phyloP scores from a whole-genome alignment of 805 yeast genomes.

The Hagleromyces aurorensis region DNA sequence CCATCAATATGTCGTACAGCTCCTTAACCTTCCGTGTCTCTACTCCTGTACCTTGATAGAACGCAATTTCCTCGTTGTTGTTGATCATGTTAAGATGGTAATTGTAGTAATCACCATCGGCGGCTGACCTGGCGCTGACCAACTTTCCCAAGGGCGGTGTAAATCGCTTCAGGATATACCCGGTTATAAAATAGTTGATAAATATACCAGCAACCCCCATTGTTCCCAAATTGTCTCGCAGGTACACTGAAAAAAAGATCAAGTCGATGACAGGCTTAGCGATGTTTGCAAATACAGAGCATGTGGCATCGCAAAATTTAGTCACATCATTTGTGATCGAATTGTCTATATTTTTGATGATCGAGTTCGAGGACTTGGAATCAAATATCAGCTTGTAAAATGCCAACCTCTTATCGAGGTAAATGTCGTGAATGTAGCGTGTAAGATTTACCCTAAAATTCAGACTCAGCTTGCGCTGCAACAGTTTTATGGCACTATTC shows the following conservation, averaged over 20 bases:
- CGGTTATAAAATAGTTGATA: slow-evolving; percentile 72
- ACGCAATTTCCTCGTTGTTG: slow-evolving; percentile 90
- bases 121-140: slow-evolving; percentile 60
- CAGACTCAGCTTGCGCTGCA: slow-evolving; percentile 67
- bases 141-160: slow-evolving; percentile 84
- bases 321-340: slow-evolving; percentile 80
- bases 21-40: slow-evolving; percentile 61
- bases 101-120: slow-evolving; percentile 85
- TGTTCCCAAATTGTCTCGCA: slow-evolving; percentile 79
- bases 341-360: slow-evolving; percentile 61
- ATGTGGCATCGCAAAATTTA: slow-evolving; percentile 70
- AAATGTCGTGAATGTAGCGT: slow-evolving; percentile 84
- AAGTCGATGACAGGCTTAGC: slow-evolving; percentile 90
- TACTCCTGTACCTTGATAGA: slow-evolving; percentile 78
- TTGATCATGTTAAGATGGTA: slow-evolving; percentile 78
- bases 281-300: slow-evolving; percentile 76
- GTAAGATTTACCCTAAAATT: slow-evolving; percentile 79
- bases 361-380: slow-evolving; percentile 34
- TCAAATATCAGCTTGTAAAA: slow-evolving; percentile 75
- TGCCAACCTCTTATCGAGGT: slow-evolving; percentile 70
- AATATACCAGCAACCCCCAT: slow-evolving; percentile 80
- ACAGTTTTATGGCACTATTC: slow-evolving; percentile 77
- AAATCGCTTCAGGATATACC: slow-evolving; percentile 56
- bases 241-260: slow-evolving; percentile 72
- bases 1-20: slow-evolving; percentile 49